Percentiles rank a stretch among this genome's conserved stretches.
These are phyloP conservation scores for Cytospora chrysosperma DNA, from an alignment of 2,329 filamentous ascomycete species.

Conservation along the genomic window DNA sequence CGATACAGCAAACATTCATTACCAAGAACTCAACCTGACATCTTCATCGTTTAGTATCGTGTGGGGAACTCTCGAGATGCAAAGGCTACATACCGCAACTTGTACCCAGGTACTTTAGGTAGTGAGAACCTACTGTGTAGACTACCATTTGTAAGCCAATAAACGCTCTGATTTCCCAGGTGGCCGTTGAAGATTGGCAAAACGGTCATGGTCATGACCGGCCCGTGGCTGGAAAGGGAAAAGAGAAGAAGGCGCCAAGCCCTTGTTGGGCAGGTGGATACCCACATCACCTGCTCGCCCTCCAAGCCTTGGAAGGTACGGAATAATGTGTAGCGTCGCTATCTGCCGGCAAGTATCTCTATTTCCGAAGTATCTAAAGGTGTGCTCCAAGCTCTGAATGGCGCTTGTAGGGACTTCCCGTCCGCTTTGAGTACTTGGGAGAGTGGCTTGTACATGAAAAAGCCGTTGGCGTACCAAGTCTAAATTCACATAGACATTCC, in stretches of 20 bases:
- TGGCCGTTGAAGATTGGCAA: neutral
- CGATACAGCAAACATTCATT: neutral
- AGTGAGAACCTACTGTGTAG: neutral
- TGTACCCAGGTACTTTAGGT: neutral
- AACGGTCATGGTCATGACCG: neutral
- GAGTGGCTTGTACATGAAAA: neutral
- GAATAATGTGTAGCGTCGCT: neutral
- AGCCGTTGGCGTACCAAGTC: neutral
- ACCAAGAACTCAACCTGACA: neutral
- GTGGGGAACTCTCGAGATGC: neutral
- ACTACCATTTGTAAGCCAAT: neutral
- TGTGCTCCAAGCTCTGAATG: neutral
- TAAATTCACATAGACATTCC: neutral
- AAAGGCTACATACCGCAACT: neutral
- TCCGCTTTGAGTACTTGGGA: neutral
- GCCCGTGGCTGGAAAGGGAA: neutral
- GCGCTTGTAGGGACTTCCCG: neutral
- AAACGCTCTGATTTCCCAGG: neutral
- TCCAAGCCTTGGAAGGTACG: neutral
- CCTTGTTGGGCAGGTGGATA: neutral
- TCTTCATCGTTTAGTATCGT: neutral
- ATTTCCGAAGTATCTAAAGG: neutral
- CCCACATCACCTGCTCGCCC: neutral
- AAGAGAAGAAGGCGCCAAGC: neutral
- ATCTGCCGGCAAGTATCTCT: neutral